phyloP scores from a whole-genome alignment of 345 rosid genomes.

The Hevea brasiliensis region DNA sequence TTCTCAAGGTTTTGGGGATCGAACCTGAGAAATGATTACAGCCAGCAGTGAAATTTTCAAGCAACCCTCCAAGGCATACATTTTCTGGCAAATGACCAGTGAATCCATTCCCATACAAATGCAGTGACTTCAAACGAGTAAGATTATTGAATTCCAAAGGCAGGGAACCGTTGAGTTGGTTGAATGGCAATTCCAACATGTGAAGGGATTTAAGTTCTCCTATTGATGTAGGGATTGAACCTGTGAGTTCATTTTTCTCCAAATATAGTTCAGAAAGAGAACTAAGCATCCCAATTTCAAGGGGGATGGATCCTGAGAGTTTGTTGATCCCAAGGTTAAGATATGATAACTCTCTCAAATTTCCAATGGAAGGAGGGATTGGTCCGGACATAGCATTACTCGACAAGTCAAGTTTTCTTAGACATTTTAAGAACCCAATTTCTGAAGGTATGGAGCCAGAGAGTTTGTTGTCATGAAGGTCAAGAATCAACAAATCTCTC shows the following conservation, averaged over 20 bases:
- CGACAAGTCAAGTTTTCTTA: not conserved
- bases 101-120: not conserved
- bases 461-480: not conserved
- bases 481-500: not conserved
- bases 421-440: not conserved
- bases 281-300: too few species aligned
- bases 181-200: too few species aligned
- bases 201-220: too few species aligned
- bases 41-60: not conserved
- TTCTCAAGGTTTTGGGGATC: not conserved
- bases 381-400: not conserved
- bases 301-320: not conserved
- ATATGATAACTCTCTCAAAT: not conserved
- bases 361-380: conserved; percentile 12
- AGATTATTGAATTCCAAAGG: not conserved
- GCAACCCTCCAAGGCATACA: not conserved
- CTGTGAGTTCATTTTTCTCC: not conserved
- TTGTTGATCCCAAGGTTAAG: not conserved
- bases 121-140: not conserved
- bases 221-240: not conserved
- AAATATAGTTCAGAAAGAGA: not conserved
- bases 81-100: not conserved
- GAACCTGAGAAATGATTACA: not conserved
- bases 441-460: not conserved
- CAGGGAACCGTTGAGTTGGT: not conserved